Conservation (phyloP, 495 filamentous ascomycete species). For the Penicillium turbatum region DNA sequence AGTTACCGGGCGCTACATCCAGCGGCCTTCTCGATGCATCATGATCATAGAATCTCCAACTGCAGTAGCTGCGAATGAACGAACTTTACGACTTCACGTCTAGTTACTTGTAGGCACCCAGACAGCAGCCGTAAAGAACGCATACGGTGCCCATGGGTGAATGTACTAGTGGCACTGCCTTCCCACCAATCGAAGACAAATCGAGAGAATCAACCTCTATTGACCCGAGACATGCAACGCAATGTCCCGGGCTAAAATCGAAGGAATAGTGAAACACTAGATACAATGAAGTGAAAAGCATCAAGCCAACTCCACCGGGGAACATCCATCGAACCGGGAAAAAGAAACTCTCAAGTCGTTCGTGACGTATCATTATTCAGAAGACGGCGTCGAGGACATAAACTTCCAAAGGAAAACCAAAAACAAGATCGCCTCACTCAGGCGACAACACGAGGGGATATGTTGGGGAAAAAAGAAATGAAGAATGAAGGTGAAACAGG, state of each 20-base stretch:
- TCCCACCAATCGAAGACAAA: not conserved
- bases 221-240: not conserved
- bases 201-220: conserved; percentile 10
- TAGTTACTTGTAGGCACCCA: not conserved
- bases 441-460: conserved; percentile 13
- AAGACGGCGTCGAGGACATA: conserved; percentile 22
- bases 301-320: conserved; percentile 4
- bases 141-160: not conserved
- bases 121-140: not conserved
- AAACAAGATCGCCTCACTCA: conserved; percentile 9
- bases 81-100: not conserved
- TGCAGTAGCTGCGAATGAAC: conserved; percentile 6
- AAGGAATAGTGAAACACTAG: conserved; percentile 13
- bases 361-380: conserved; percentile 28
- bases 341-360: conserved; percentile 17
- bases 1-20: conserved; percentile 1
- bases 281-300: conserved; percentile 18
- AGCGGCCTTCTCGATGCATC: not conserved
- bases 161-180: not conserved
- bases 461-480: conserved; percentile 2
- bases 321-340: conserved; percentile 7
- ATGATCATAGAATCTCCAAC: conserved; percentile 4
- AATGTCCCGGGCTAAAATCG: conserved; percentile 7
- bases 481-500: not conserved
- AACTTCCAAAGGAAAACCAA: conserved; percentile 1